A percentile compares a stretch with the other conserved stretches of the same genome.
Conservation (phyloP, 768 basidiomycete species). For the Coprinopsis sp. region DNA sequence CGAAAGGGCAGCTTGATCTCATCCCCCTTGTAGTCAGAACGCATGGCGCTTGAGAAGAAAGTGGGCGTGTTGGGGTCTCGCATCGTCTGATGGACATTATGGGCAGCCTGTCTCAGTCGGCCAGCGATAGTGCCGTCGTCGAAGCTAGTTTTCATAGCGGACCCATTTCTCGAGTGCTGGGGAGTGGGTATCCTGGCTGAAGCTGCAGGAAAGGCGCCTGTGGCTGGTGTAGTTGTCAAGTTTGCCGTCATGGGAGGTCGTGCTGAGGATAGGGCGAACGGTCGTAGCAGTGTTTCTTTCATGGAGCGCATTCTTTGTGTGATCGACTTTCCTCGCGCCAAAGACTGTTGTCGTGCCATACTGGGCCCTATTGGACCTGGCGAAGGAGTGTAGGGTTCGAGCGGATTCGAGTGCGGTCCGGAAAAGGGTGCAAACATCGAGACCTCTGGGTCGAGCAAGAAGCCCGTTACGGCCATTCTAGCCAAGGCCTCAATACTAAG, state of each 20-base stretch:
- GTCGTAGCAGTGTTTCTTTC: slow-evolving; percentile 44
- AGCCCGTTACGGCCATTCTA: slow-evolving; percentile 85
- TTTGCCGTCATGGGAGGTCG: slow-evolving; percentile 25
- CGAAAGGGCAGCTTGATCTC: slow-evolving; percentile 57
- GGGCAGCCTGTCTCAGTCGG: slow-evolving; percentile 24
- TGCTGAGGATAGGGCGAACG: slow-evolving; percentile 42
- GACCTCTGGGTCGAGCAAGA: slow-evolving; percentile 81
- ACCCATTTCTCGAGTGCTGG: slow-evolving; percentile 10
- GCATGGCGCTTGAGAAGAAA: slow-evolving; percentile 46
- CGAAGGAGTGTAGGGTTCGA: slow-evolving; percentile 24
- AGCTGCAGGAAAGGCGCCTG: background rate
- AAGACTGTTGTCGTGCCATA: slow-evolving; percentile 31
- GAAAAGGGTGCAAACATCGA: slow-evolving; percentile 47
- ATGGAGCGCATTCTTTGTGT: slow-evolving; percentile 42
- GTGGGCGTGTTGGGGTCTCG: slow-evolving; percentile 45
- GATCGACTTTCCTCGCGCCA: slow-evolving; percentile 42
- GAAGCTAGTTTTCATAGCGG: slow-evolving; percentile 12
- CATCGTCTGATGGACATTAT: slow-evolving; percentile 33
- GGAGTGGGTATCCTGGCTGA: background rate
- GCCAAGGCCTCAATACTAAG: slow-evolving; percentile 79
- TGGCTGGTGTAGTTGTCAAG: slow-evolving; percentile 15
- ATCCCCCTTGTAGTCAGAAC: slow-evolving; percentile 33
- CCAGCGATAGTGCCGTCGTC: slow-evolving; percentile 24
- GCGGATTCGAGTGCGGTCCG: slow-evolving; percentile 25
- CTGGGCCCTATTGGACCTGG: slow-evolving; percentile 24